Evolutionary conservation across 2,329 filamentous ascomycete genomes (phyloP), one percentile per base, ranked within the genome.

Genomic region (Colletotrichum sp.): DNA sequence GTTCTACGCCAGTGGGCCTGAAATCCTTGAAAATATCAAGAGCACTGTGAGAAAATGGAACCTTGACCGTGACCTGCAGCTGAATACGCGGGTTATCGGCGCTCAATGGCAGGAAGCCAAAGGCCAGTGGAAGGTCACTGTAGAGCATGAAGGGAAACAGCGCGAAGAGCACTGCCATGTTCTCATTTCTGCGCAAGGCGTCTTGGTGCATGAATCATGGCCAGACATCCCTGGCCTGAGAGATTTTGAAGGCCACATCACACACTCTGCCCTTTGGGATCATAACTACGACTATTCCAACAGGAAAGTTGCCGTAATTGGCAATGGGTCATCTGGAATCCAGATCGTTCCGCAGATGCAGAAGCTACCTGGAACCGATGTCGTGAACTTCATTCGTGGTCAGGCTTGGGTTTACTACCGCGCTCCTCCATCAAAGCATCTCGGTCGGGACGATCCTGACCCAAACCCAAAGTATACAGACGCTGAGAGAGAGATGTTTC

Each of bases 1-100:
- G 66, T 88, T 90, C 77, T 93, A 91, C 78, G 90, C 90, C 4
- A 87, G 88, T 73, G 91, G 90, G 2, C 80, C 81, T 3, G 91
- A 93, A 68, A 93, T 93, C 60, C 80, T 86, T 22, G 83, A 86
- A 5, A 91, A 93, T 78, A 88, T 90, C 85, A 85, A 91, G 77
- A 71, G 66, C 8, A 80, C 80, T 8, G 91, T 91, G 1, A 84
- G 85, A 34, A 87, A 84, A 74, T 87, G 82, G 80, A 82, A 84
- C 71, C 82, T 86, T 6, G 81, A 82, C 78, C 83, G 82, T 15
- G 84, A 86, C 55, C 77, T 86, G 25, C 67, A 83, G 72, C 80
- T 83, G 22, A 81, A 81, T 63, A 80, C 82, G 12, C 80, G 81
- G n/a, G 81, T 87, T 6, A 57, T 84, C 34, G 77, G 82, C 36